These are phyloP conservation scores for Cornus controversa DNA, from an alignment of 148 eudicot species.

Conservation along the genomic window DNA sequence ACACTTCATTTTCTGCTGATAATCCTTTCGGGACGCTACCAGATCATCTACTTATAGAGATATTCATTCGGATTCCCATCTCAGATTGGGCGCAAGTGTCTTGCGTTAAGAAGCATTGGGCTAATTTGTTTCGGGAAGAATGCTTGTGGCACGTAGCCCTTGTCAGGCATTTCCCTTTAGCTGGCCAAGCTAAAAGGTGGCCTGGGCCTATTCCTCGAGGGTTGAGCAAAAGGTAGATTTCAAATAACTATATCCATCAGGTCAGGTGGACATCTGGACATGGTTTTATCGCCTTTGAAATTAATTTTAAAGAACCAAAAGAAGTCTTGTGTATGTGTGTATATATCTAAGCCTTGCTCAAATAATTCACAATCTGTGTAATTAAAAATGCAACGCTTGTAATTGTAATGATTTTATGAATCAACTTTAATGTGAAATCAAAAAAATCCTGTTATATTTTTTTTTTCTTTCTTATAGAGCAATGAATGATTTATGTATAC, in stretches of 20 bases:
- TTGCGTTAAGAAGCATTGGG: conserved; percentile 71
- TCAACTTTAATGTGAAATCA: background rate
- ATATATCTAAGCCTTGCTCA: background rate
- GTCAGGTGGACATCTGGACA: no score
- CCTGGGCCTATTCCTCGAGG: conserved; percentile 87
- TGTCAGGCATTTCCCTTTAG: conserved; percentile 47
- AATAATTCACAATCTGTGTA: background rate
- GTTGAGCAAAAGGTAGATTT: conserved; percentile 57
- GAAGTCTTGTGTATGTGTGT: background rate
- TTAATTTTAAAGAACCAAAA: background rate
- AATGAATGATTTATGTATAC: background rate
- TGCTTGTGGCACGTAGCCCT: conserved; percentile 73
- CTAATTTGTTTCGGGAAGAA: conserved; percentile 54
- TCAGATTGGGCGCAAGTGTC: conserved; percentile 58
- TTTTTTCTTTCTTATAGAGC: background rate
- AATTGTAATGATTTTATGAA: background rate
- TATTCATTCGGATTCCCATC: conserved; percentile 68
- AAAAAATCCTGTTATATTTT: background rate
- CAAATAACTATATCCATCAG: no score
- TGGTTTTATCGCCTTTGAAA: background rate
- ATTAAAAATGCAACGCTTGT: background rate
- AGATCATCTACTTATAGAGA: conserved; percentile 70
- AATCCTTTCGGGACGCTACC: conserved; percentile 54
- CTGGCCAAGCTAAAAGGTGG: conserved; percentile 53
- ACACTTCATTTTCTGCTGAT: conserved; percentile 22